Evolutionary conservation across 2,329 filamentous ascomycete species (phyloP), one percentile per base, ranked within the genome.

Genomic region (Ophiostoma perfectum): DNA sequence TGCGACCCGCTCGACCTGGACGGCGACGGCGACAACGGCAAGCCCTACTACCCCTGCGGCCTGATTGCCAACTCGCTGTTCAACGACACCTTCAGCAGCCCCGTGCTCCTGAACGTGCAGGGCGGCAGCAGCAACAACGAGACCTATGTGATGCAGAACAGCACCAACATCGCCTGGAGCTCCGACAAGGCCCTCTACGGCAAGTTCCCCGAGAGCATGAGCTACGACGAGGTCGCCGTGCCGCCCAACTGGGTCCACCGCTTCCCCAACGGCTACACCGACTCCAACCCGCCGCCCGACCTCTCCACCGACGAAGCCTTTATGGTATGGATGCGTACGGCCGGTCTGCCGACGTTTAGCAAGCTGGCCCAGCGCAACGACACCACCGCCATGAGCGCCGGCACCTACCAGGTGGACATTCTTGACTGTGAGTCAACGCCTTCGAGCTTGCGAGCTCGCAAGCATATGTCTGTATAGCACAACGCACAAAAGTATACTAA

Each of bases 281-380:
- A 81, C 0, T 79, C 85, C 0, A 83, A 84, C 66, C 86, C 85
- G 1, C 88, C 92, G 36, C 92, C 93, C 0, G 80, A 95, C 73
- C 78, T 98, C 18, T 84, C 89, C 71, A 80, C 87, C 0, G 89
- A 92, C 80, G 90, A 97, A 77, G 87, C 88, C 60, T 96, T 99
- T 78, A 93, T 97, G 80, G 93, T 98, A 36, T 99, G 95, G 95
- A 99, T 99, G 95, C 88, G 95, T 74, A 96, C 96, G 1, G 95
- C 95, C 38, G 95, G 94, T 69, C 81, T 98, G 74, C 95, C 95
- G 0, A 90, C 90, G 5, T 99, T 99, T 77, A 97, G 91, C 84
- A 99, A 99, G 81, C 82, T 99, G 64, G 92, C 92, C 63, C 86
- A 90, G 78, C 86, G 93, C 70, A 97, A 97, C 75, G 90, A 97